Evolutionary conservation across 495 filamentous ascomycete genomes (phyloP).

Genomic region (Cladorrhinum samala): DNA sequence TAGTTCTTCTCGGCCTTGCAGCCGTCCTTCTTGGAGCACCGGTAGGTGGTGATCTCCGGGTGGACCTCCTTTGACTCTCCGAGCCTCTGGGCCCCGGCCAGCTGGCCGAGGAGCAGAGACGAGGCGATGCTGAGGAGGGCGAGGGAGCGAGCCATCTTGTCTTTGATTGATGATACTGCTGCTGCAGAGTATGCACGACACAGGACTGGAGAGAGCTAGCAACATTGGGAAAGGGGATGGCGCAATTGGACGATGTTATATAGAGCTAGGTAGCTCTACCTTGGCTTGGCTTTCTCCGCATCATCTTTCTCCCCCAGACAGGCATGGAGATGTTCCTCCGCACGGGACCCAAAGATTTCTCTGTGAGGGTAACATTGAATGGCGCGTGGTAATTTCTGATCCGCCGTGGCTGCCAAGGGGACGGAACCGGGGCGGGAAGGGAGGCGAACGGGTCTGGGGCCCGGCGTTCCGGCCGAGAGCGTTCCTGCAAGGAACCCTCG

Average conservation of each 20-base stretch:
- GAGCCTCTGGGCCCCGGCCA: conserved; percentile 18
- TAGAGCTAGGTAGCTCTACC: neutral
- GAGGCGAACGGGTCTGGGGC: neutral
- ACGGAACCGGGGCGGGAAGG: neutral
- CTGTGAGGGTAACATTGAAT: neutral
- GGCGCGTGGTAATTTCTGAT: neutral
- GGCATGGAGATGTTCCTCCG: neutral
- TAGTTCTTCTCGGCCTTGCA: conserved; percentile 48
- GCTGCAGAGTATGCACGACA: neutral
- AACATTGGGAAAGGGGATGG: neutral
- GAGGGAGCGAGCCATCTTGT: conserved; percentile 13
- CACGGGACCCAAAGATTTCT: neutral
- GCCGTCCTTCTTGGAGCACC: conserved; percentile 45
- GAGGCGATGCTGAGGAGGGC: conserved; percentile 14
- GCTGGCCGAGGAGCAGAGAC: conserved; percentile 10
- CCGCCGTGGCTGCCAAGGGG: neutral
- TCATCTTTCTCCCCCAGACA: neutral
- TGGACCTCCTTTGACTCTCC: conserved; percentile 35
- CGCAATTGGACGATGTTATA: neutral
- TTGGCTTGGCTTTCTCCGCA: neutral
- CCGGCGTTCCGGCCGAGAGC: conserved; percentile 2
- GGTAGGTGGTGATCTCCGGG: conserved; percentile 51
- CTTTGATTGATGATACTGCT: no score
- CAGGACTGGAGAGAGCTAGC: neutral
- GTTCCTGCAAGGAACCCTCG: neutral